Evolutionary conservation across 1,284 basidiomycete species (phyloP), one percentile per base, ranked within the genome.

Genomic region (Tylopilus sp.): DNA sequence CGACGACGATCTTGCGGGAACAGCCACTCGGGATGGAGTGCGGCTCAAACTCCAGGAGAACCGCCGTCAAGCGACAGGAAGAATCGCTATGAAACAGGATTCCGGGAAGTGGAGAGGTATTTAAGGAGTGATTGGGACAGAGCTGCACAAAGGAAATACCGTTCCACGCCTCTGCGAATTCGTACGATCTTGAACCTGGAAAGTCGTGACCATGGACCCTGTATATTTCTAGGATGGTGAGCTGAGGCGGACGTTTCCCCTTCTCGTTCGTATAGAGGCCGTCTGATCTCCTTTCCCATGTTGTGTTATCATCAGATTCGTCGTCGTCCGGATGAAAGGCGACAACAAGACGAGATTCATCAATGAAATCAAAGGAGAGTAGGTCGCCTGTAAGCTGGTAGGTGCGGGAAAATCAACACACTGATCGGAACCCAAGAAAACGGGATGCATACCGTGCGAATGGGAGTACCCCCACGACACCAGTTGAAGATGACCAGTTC

Each of bases 271-370:
- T 46, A 42, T 66, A 69, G n/a, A 69, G 51, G 15, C 66, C 67
- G 19, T 69, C 67, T 13, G 57, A 49, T 25, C 53, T 50, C 39
- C 55, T 63, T 44, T 68, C 66, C 63, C 64, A 68, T 8, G 56
- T 40, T 21, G 44, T 51, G 40, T 56, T 70, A 30, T 64, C 61
- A 18, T 69, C 65, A 12, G 58, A 65, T 19, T 59, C 65, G 38
- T 67, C 68, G 3, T 66, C 66, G 18, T 66, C 68, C 13, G 68
- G 65, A 46, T 70, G 65, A 4, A 55, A 58, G 25, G 54, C 48
- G 8, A 65, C 41, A n/a, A 60, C 42, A 23, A 66, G 52, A 29
- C 58, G 56, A 35, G 56, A 52, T 41, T 68, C 64, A n/a, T 57
- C 61, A 16, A 62, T 39, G 16, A 66, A 55, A 16, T 69, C 66